Conservation (phyloP, 257 asterid genomes). For the Solanum commersonii region DNA sequence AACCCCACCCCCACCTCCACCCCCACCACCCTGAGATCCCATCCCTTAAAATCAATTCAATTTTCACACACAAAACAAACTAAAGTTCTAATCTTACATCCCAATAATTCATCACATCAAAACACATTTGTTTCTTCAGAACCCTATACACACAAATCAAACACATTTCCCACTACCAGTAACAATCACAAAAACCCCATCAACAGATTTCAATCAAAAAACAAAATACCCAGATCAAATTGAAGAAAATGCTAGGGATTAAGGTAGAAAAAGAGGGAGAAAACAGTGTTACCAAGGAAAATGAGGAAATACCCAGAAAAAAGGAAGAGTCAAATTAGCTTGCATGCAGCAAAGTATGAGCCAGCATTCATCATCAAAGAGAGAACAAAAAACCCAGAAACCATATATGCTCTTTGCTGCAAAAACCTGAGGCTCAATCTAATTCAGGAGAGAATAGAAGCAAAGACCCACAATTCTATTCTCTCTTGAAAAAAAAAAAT, state of each 20-base stretch:
- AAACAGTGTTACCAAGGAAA: not conserved
- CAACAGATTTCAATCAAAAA: not conserved
- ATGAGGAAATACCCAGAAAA: not conserved
- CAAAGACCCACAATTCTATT: conserved; percentile 8
- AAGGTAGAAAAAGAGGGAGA: not conserved
- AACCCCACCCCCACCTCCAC: conserved; percentile 7
- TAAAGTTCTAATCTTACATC: not conserved
- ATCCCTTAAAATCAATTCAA: conserved; percentile 5
- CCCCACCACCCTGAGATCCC: conserved; percentile 79
- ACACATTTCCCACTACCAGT: not conserved
- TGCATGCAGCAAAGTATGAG: not conserved
- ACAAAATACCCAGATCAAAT: not conserved
- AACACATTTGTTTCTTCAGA: not conserved
- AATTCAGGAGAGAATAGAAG: not conserved
- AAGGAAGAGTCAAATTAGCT: not conserved
- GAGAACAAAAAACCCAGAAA: conserved; percentile 5
- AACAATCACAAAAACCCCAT: not conserved
- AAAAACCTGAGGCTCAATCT: conserved; percentile 4
- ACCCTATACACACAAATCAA: not conserved
- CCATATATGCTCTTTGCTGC: not conserved
- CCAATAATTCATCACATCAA: not conserved
- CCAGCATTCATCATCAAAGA: not conserved
- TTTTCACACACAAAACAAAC: not conserved
- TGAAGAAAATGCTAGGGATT: conserved; percentile 1
- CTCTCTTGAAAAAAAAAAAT: not conserved